Conservation (phyloP, 495 filamentous ascomycete species). For the Bacidia rubella region DNA sequence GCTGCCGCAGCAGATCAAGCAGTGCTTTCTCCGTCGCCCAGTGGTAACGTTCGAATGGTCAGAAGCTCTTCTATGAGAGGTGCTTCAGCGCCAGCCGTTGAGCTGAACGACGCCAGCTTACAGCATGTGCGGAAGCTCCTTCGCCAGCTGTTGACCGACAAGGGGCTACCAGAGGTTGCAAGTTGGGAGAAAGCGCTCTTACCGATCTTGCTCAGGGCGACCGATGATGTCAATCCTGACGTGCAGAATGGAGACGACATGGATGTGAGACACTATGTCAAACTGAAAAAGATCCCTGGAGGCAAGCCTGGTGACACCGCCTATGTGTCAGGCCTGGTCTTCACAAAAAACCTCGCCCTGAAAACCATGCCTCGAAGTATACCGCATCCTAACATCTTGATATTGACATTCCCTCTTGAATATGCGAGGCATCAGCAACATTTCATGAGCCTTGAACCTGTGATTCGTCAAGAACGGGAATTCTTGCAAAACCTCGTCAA, state of each 20-base stretch:
- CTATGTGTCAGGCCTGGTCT: constrained; percentile 91
- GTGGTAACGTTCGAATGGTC: constrained; percentile 46
- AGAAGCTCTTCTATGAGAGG: constrained; percentile 80
- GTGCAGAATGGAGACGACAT: constrained; percentile 83
- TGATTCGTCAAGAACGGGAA: constrained; percentile 93
- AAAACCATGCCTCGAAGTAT: constrained; percentile 92
- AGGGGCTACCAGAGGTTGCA: constrained; percentile 50
- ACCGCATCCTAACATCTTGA: constrained; percentile 69
- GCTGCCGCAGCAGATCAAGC: constrained; percentile 10
- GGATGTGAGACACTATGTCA: constrained; percentile 97
- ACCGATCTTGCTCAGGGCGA: constrained; percentile 81
- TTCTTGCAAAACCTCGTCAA: constrained; percentile 86
- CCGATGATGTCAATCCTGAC: constrained; percentile 89
- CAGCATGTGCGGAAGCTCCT: constrained; percentile 78
- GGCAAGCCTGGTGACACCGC: constrained; percentile 80
- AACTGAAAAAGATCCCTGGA: constrained; percentile 89
- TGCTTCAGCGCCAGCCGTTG: constrained; percentile 54
- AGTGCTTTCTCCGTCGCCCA: constrained; percentile 27
- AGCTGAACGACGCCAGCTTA: constrained; percentile 75
- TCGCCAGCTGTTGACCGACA: constrained; percentile 67
- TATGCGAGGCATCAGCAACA: constrained; percentile 91
- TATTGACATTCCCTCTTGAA: constrained; percentile 90
- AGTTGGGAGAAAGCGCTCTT: constrained; percentile 87
- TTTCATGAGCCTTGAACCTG: constrained; percentile 95
- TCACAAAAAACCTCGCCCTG: constrained; percentile 89